phyloP scores from a whole-genome alignment of 2,329 filamentous ascomycete genomes.

The Colletotrichum siamense region DNA sequence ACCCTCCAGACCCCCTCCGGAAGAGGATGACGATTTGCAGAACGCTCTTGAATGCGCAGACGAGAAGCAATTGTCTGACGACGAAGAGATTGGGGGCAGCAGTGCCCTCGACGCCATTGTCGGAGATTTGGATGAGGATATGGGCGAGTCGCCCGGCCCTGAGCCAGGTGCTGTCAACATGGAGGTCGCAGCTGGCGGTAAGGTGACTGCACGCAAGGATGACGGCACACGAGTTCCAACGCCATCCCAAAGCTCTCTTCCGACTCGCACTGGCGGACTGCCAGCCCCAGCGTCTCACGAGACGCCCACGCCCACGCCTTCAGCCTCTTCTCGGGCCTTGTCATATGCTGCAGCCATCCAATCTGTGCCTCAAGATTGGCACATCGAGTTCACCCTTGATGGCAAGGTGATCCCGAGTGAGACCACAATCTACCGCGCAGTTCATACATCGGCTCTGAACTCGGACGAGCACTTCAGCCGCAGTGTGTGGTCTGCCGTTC shows the following conservation, averaged over 20 bases:
- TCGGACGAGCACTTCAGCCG: slow-evolving; percentile 71
- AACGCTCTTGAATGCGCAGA: slow-evolving; percentile 90
- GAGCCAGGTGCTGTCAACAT: slow-evolving; percentile 91
- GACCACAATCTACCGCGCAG: slow-evolving; percentile 93
- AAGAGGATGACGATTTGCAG: slow-evolving; percentile 66
- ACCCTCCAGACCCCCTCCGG: slow-evolving; percentile 55
- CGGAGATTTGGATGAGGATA: slow-evolving; percentile 87
- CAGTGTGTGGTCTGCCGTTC: slow-evolving; percentile 88
- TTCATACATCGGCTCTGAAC: slow-evolving; percentile 67
- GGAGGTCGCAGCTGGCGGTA: slow-evolving; percentile 85
- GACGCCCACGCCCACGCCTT: slow-evolving; percentile 54
- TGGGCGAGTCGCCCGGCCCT: slow-evolving; percentile 73
- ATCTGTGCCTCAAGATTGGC: slow-evolving; percentile 88
- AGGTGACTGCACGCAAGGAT: slow-evolving; percentile 89
- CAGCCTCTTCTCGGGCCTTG: slow-evolving; percentile 67
- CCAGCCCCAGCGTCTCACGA: slow-evolving; percentile 43
- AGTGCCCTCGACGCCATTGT: slow-evolving; percentile 83
- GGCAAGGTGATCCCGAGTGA: slow-evolving; percentile 85
- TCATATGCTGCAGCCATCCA: slow-evolving; percentile 88
- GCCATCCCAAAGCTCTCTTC: slow-evolving; percentile 66
- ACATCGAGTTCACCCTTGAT: slow-evolving; percentile 92
- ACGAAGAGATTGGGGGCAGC: slow-evolving; percentile 70
- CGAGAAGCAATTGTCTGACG: slow-evolving; percentile 81
- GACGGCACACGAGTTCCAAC: slow-evolving; percentile 88
- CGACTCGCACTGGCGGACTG: slow-evolving; percentile 46